Evolutionary conservation across 2,329 filamentous ascomycete genomes (phyloP), one percentile per base, ranked within the genome.

Genomic region (Chrysoporthe austroafricana): DNA sequence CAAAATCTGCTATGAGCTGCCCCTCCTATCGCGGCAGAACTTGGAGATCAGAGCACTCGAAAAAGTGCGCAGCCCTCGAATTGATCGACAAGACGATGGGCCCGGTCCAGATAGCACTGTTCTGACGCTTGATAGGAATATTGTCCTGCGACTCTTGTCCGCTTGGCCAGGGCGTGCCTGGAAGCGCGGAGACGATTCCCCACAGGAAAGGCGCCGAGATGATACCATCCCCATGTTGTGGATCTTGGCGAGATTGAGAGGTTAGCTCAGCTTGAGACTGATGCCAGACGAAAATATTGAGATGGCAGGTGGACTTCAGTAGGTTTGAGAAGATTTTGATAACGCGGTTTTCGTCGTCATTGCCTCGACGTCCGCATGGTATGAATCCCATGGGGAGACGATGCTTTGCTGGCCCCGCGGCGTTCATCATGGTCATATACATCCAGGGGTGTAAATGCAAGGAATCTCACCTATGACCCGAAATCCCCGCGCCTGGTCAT

Each of bases 271-370:
- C 21, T 34, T 13, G 16, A 9, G 11, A 44, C 21, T n/a, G 32
- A 26, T 3, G 13, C 8, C 3, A 8, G 4, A 2, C n/a, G 34
- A 16, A 1, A 14, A 14, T 18, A n/a, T 13, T 4, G 11, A 26
- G n/a, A 36, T 21, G 34, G 8, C 7, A 9, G 14, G 8, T 4
- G 66, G 62, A 64, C 61, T 64, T 73, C 71, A 74, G 73, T 71
- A 21, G 65, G 60, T 21, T 74, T 78, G 77, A 79, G 77, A 79
- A 79, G 77, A 79, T 79, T 77, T 69, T 71, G 5, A 44, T 64
- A 72, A 73, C 74, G 76, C 77, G 85, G 84, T 83, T 81, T 79
- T 84, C 83, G 78, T 82, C 85, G 83, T 76, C 84, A 84, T 78
- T 21, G 62, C 48, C 44, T 63, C 71, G 68, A 64, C 66, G 69